Conservation (phyloP, 495 filamentous ascomycete genomes). For the Tuber microsphaerosporum region DNA sequence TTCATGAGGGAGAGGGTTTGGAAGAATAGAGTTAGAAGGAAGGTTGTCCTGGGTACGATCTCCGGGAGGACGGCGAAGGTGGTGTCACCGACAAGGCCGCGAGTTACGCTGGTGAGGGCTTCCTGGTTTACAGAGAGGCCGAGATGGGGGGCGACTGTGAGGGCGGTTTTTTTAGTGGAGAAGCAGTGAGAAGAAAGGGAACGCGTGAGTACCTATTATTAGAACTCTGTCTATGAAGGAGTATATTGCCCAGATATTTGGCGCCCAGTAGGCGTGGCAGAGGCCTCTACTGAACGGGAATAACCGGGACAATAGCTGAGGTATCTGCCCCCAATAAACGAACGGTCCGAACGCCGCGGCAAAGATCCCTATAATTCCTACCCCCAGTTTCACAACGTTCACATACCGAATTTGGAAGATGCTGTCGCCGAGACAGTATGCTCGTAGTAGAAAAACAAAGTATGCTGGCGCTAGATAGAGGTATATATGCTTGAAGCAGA, state of each 20-base stretch:
- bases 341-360: conserved; percentile 86
- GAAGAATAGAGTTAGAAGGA: conserved; percentile 72
- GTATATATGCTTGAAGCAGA: conserved; percentile 98
- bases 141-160: conserved; percentile 66
- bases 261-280: conserved; percentile 97
- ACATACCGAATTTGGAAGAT: conserved; percentile 66
- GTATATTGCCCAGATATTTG: conserved; percentile 95
- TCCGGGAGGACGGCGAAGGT: conserved; percentile 89
- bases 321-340: conserved; percentile 71
- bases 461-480: conserved; percentile 94
- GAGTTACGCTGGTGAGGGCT: conserved; percentile 79
- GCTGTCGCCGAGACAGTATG: conserved; percentile 78
- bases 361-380: conserved; percentile 64
- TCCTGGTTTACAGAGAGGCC: conserved; percentile 62
- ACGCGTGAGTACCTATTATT: conserved; percentile 46
- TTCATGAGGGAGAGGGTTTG: conserved; percentile 71
- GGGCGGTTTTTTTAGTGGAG: conserved; percentile 34
- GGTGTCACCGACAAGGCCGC: conserved; percentile 90
- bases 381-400: conserved; percentile 75
- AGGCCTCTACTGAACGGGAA: conserved; percentile 92
- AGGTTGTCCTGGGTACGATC: conserved; percentile 69
- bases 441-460: conserved; percentile 82
- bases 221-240: conserved; percentile 78
- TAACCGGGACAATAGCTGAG: conserved; percentile 74
- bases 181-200: background rate